Conservation (phyloP, 768 basidiomycete genomes). For the Leccinellum luteum region DNA sequence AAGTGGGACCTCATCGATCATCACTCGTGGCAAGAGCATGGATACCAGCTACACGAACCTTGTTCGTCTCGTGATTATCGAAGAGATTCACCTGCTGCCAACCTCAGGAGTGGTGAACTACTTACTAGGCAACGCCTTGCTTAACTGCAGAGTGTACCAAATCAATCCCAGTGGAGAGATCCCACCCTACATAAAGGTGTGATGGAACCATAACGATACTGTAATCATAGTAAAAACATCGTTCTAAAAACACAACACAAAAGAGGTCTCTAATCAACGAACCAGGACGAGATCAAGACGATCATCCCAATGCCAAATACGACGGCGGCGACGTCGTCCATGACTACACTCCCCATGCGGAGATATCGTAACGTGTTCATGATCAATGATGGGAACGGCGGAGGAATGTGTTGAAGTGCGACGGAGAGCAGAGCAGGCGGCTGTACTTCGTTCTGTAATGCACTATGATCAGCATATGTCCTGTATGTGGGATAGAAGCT, state of each 20-base stretch:
- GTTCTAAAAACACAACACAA: slow-evolving; percentile 1
- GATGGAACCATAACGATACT: too few species aligned
- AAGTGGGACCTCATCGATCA: slow-evolving; percentile 99
- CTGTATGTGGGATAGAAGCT: neutral
- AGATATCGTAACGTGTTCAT: slow-evolving; percentile 64
- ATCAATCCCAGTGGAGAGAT: too few species aligned
- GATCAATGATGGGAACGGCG: slow-evolving; percentile 61
- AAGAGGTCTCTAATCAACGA: slow-evolving; percentile 23
- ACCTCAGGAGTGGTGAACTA: too few species aligned
- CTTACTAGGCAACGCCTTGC: too few species aligned
- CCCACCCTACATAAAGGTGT: too few species aligned
- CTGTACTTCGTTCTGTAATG: slow-evolving; percentile 51
- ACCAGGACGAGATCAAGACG: slow-evolving; percentile 51
- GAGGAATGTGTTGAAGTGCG: slow-evolving; percentile 63
- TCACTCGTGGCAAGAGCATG: slow-evolving; percentile 95
- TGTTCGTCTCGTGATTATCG: slow-evolving; percentile 93
- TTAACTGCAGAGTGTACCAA: too few species aligned
- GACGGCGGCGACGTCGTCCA: slow-evolving; percentile 70
- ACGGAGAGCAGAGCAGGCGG: slow-evolving; percentile 59
- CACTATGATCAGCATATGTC: slow-evolving; percentile 1
- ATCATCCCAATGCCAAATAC: slow-evolving; percentile 73
- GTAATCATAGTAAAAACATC: slow-evolving; percentile 2
- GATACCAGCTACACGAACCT: slow-evolving; percentile 97
- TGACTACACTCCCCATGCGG: slow-evolving; percentile 60
- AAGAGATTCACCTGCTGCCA: slow-evolving; percentile 98